These are phyloP conservation scores for Astragalus membranaceus DNA, from an alignment of 306 rosid genomes.

Conservation along the genomic window DNA sequence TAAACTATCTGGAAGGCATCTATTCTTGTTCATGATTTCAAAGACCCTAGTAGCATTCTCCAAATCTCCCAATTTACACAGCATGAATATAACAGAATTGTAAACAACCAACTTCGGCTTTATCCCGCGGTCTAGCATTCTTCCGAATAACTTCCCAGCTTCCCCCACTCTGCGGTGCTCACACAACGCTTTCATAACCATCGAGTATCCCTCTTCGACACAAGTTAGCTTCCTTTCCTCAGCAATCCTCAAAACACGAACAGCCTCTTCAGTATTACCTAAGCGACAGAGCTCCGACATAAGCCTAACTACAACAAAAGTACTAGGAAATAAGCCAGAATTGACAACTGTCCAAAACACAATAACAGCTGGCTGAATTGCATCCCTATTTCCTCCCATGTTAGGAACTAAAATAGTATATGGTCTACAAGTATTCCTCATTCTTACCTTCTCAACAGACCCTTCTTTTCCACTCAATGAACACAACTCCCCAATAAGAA, in stretches of 20 bases:
- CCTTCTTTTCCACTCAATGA: slow-evolving; percentile 57
- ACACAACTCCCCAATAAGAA: slow-evolving; percentile 58
- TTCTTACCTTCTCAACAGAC: slow-evolving; percentile 47
- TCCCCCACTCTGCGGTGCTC: slow-evolving; percentile 36
- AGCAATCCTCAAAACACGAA: slow-evolving; percentile 37
- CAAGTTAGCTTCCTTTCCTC: slow-evolving; percentile 51
- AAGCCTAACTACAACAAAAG: slow-evolving; percentile 52
- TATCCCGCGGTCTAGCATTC: slow-evolving; percentile 44
- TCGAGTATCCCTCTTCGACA: slow-evolving; percentile 39
- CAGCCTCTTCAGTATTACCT: slow-evolving; percentile 48
- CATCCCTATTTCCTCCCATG: slow-evolving; percentile 37
- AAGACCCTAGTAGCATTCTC: slow-evolving; percentile 45
- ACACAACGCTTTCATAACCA: slow-evolving; percentile 49
- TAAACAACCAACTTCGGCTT: slow-evolving; percentile 56
- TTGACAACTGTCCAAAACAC: slow-evolving; percentile 47
- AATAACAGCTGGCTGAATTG: slow-evolving; percentile 50
- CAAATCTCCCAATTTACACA: slow-evolving; percentile 56
- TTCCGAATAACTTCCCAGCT: slow-evolving; percentile 43
- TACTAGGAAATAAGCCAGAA: slow-evolving; percentile 49
- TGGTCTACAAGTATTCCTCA: slow-evolving; percentile 38
- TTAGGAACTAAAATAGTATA: slow-evolving; percentile 60
- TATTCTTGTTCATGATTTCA: slow-evolving; percentile 53
- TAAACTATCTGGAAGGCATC: slow-evolving; percentile 52
- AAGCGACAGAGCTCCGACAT: slow-evolving; percentile 54
- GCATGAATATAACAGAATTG: slow-evolving; percentile 50